Base-by-base conservation (phyloP, 495 filamentous ascomycete species). In the Cetradonia linearis region DNA sequence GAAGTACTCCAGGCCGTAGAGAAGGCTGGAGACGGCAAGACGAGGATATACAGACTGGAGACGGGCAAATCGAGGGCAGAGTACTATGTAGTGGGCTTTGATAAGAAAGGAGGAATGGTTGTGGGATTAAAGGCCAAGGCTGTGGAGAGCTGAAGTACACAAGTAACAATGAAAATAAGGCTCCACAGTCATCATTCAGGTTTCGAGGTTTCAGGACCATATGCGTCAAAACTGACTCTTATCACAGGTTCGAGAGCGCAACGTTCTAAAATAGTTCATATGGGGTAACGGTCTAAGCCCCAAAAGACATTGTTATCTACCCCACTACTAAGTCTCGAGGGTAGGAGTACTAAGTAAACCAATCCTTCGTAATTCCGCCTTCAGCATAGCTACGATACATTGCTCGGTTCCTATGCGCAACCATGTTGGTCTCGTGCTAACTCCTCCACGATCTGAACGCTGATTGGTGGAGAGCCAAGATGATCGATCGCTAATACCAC, bases 121-220 rank as follows among this genome's bases (percentile, higher is more conserved):
- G 81, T 95, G 5, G 89, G 89, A 8, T 71, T 85, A 47, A 89
- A 86, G 76, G 87, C 85, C 8, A 74, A 86, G 77, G 79, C 82
- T 42, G 75, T 94, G 68, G 89, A 93, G 79, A 84, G 79, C 62
- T 88, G 67, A 67, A 25, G 13, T 14, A 8, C 5, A 27, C 23
- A 13, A 55, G 23, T 13, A 33, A n/a, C 9, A 46, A 38, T n/a
- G 38, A 16, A 31, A 16, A 7, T 7, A 53, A 25, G 4, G 33
- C 40, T n/a, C 16, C 34, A n/a, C n/a, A n/a, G n/a, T n/a, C n/a
- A n/a, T n/a, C 20, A 46, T 11, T 10, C 20, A 46, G 42, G 42
- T 20, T 2, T 46, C n/a, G n/a, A n/a, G n/a, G 20, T 13, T 4
- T 13, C 20, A 46, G 0, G n/a, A 20, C 18, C 7, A 11, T 3